Evolutionary conservation across 2,329 filamentous ascomycete genomes (phyloP).

Genomic region (Fragosphaeria purpurea): DNA sequence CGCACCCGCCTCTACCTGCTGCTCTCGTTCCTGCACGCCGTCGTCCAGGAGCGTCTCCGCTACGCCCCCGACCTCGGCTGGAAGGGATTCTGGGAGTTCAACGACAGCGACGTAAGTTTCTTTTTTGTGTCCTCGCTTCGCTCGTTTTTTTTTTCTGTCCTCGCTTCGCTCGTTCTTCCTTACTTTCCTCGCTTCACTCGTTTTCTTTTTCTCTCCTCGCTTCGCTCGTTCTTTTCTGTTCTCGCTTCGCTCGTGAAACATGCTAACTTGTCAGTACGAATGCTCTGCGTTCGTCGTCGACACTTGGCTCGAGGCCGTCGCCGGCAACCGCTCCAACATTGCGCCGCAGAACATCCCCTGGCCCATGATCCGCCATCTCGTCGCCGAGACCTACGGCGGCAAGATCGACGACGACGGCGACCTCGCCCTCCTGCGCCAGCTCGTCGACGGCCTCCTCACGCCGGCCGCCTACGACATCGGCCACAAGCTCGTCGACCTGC

Average conservation of each 20-base stretch:
- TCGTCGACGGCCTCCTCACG: constrained; percentile 73
- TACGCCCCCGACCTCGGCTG: constrained; percentile 91
- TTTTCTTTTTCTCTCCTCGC: background rate
- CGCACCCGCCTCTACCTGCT: constrained; percentile 82
- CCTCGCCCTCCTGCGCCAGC: constrained; percentile 59
- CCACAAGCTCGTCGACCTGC: constrained; percentile 71
- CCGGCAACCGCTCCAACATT: constrained; percentile 81
- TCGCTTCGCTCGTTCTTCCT: constrained; percentile 9
- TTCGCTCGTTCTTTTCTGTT: constrained; percentile 1
- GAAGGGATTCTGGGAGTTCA: constrained; percentile 99
- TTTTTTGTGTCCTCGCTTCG: background rate
- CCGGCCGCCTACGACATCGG: constrained; percentile 86
- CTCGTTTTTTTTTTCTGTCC: background rate
- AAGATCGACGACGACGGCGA: constrained; percentile 92
- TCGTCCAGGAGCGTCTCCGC: constrained; percentile 86
- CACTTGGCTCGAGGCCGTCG: constrained; percentile 77
- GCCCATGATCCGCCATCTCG: constrained; percentile 85
- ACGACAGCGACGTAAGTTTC: constrained; percentile 86
- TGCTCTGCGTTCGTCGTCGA: constrained; percentile 95
- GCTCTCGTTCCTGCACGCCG: constrained; percentile 88
- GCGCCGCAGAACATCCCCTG: constrained; percentile 90
- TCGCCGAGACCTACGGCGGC: constrained; percentile 92
- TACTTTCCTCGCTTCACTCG: constrained; percentile 10
- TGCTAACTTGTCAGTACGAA: constrained; percentile 64
- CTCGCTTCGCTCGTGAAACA: constrained; percentile 9